These are phyloP conservation scores for Brettanomyces custersianus DNA, from an alignment of 805 yeast genomes.

Conservation along the genomic window DNA sequence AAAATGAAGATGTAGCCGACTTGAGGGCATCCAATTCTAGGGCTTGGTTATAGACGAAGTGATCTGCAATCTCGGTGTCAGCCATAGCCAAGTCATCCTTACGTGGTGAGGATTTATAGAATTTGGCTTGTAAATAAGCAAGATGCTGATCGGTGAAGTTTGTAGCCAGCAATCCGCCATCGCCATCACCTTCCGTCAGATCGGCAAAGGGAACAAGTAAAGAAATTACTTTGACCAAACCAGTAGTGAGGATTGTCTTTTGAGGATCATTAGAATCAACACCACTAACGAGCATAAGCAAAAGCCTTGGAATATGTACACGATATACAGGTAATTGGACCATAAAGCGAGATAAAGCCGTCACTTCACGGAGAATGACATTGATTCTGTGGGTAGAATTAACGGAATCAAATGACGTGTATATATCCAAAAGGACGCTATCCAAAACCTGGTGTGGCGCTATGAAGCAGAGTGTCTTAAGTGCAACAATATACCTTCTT, in stretches of 20 bases:
- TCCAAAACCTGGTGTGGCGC: constrained; percentile 48
- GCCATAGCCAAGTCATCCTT: constrained; percentile 9
- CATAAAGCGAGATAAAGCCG: constrained; percentile 59
- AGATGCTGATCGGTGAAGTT: constrained; percentile 64
- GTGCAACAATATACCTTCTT: constrained; percentile 47
- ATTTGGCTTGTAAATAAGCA: constrained; percentile 38
- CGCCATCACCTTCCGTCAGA: constrained; percentile 36
- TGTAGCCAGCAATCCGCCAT: constrained; percentile 28
- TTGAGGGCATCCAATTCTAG: constrained; percentile 47
- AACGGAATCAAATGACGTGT: constrained; percentile 57
- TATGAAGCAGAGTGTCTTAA: constrained; percentile 57
- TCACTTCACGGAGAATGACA: constrained; percentile 61
- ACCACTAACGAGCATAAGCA: constrained; percentile 66
- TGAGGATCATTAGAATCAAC: constrained; percentile 82
- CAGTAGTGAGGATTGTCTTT: constrained; percentile 60
- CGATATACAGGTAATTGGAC: constrained; percentile 54
- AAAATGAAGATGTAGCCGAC: constrained; percentile 68
- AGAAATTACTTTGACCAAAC: constrained; percentile 61
- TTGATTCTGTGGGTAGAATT: constrained; percentile 73
- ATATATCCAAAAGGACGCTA: constrained; percentile 57
- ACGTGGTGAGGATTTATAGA: constrained; percentile 25
- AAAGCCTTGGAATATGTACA: constrained; percentile 68
- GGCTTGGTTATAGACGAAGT: constrained; percentile 34
- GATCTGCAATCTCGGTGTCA: constrained; percentile 14
- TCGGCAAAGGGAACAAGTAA: constrained; percentile 67